Conservation (phyloP, 2,329 filamentous ascomycete genomes). For the Drechslerella dactyloides region DNA sequence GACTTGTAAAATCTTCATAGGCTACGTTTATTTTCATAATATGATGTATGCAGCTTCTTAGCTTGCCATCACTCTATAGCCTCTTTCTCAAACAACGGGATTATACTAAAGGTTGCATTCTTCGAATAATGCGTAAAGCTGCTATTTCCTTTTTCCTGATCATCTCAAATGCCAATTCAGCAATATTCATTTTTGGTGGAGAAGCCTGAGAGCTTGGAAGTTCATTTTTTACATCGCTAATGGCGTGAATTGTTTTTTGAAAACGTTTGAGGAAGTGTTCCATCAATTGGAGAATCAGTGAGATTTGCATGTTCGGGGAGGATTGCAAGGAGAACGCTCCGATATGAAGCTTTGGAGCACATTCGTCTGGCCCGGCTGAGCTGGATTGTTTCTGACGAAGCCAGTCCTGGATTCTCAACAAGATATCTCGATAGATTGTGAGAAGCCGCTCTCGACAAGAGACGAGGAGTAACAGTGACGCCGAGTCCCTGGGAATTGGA, state of each 20-base stretch:
- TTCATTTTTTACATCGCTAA: too few relatives aligned
- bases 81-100: too few relatives aligned
- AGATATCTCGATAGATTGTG: conserved; percentile 7
- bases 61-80: too few relatives aligned
- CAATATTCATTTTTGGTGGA: too few relatives aligned
- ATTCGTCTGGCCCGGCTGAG: background rate
- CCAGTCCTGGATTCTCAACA: conserved; percentile 4
- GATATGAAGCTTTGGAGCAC: conserved; percentile 3
- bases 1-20: too few relatives aligned
- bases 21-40: too few relatives aligned
- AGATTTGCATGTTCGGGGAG: conserved; percentile 7
- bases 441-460: conserved; percentile 13
- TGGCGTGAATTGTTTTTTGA: background rate
- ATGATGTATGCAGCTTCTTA: too few relatives aligned
- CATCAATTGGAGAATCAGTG: conserved; percentile 14
- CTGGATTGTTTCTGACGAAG: background rate
- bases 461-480: conserved; percentile 13
- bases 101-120: too few relatives aligned
- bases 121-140: too few relatives aligned
- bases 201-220: too few relatives aligned
- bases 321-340: conserved; percentile 15
- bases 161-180: too few relatives aligned
- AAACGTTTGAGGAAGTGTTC: conserved; percentile 18
- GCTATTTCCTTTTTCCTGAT: too few relatives aligned
- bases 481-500: conserved; percentile 10